Percentiles rank a stretch among this genome's conserved stretches.
These are phyloP conservation scores for Plasmodium coatneyi DNA, from an alignment of 169 alveolate genomes.

Conservation along the genomic window DNA sequence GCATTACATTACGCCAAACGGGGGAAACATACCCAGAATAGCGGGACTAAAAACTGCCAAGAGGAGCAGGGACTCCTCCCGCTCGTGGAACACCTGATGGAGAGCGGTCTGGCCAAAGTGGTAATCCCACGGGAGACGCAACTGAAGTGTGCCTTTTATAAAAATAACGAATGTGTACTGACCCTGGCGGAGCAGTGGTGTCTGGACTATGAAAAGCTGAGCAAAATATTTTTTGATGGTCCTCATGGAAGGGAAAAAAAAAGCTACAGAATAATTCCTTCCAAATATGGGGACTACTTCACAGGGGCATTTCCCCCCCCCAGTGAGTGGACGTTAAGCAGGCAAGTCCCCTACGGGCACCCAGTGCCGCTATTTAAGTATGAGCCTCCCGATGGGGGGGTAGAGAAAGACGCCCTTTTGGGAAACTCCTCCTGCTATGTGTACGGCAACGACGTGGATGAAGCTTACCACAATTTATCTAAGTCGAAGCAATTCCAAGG, in stretches of 20 bases:
- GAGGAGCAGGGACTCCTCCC: neutral
- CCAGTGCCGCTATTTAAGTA: constrained; percentile 41
- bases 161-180: constrained; percentile 13
- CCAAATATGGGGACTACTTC: constrained; percentile 20
- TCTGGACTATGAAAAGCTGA: constrained; percentile 10
- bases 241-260: neutral
- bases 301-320: neutral
- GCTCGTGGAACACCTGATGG: neutral
- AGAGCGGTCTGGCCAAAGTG: neutral
- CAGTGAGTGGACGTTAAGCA: constrained; percentile 19
- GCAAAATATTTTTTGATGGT: neutral
- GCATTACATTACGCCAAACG: neutral
- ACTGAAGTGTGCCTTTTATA: constrained; percentile 19
- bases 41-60: neutral
- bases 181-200: constrained; percentile 22
- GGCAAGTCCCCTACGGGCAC: constrained; percentile 39
- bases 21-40: neutral
- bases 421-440: neutral
- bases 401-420: neutral
- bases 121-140: neutral
- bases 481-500: constrained; percentile 3
- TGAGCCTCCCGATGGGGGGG: neutral
- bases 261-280: constrained; percentile 6
- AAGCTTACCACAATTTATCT: constrained; percentile 18
- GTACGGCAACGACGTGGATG: constrained; percentile 20